Conservation (phyloP, 2,329 filamentous ascomycete genomes). For the Hypoxylon sp. region DNA sequence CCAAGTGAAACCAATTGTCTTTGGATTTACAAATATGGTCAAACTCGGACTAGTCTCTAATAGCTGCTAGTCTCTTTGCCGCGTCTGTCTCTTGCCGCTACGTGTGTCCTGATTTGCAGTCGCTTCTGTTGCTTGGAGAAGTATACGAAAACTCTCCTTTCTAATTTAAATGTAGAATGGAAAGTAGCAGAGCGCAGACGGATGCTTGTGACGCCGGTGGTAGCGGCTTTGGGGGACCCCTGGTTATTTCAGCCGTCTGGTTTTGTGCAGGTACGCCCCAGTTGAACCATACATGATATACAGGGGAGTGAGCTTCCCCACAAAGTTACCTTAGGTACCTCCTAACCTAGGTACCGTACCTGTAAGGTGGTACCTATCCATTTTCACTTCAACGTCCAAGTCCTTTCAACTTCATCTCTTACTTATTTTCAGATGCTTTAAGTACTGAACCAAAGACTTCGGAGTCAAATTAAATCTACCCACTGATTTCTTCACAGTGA, state of each 20-base stretch:
- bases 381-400: constrained; percentile 10
- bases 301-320: constrained; percentile 22
- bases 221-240: constrained; percentile 8
- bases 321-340: constrained; percentile 1
- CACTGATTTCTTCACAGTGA: background rate
- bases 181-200: constrained; percentile 16
- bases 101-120: background rate
- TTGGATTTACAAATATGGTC: background rate
- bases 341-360: too few relatives aligned
- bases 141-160: constrained; percentile 12
- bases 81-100: background rate
- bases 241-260: constrained; percentile 5
- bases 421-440: background rate
- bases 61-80: background rate
- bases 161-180: constrained; percentile 17
- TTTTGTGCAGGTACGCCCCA: constrained; percentile 5
- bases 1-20: constrained; percentile 1
- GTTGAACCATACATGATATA: background rate
- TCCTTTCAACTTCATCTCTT: constrained; percentile 13
- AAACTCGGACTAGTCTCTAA: background rate
- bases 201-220: constrained; percentile 11
- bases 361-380: too few relatives aligned
- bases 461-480: constrained; percentile 6
- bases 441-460: background rate
- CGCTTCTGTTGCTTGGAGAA: constrained; percentile 3